Percentiles rank a stretch among this genome's conserved stretches.
These are phyloP conservation scores for Gossypium bickii DNA, from an alignment of 345 rosid species.

Conservation along the genomic window DNA sequence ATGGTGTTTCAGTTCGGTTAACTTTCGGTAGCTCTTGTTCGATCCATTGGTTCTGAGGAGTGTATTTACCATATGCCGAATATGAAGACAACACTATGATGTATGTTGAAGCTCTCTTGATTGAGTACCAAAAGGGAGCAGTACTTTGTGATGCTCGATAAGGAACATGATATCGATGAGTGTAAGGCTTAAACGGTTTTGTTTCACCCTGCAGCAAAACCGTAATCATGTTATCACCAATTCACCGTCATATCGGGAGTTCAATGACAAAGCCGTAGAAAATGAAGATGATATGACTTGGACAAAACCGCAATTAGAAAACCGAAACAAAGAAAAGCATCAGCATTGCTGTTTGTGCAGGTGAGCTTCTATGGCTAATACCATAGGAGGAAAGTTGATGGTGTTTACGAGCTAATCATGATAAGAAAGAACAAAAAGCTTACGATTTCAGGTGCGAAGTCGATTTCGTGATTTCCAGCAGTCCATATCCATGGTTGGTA, in stretches of 20 bases:
- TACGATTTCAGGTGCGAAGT: slow-evolving; percentile 51
- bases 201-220: slow-evolving; percentile 68
- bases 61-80: slow-evolving; percentile 87
- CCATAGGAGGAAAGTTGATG: no score
- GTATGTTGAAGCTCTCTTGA: slow-evolving; percentile 86
- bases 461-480: slow-evolving; percentile 82
- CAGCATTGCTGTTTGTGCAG: no score
- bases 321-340: no score
- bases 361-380: no score
- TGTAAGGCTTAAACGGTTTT: slow-evolving; percentile 72
- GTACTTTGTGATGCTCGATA: slow-evolving; percentile 64
- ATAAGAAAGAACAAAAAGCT: background rate
- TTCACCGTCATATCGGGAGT: background rate
- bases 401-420: background rate
- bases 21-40: slow-evolving; percentile 69
- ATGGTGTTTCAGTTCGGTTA: slow-evolving; percentile 79
- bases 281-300: no score
- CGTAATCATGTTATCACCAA: background rate
- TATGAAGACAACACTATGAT: slow-evolving; percentile 80
- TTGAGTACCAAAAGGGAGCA: slow-evolving; percentile 89
- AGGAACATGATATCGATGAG: slow-evolving; percentile 67
- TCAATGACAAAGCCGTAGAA: no score
- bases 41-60: slow-evolving; percentile 81
- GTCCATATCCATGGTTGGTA: slow-evolving; percentile 99
- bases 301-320: no score